Conservation (phyloP, 768 basidiomycete genomes). For the Suillus paluster region DNA sequence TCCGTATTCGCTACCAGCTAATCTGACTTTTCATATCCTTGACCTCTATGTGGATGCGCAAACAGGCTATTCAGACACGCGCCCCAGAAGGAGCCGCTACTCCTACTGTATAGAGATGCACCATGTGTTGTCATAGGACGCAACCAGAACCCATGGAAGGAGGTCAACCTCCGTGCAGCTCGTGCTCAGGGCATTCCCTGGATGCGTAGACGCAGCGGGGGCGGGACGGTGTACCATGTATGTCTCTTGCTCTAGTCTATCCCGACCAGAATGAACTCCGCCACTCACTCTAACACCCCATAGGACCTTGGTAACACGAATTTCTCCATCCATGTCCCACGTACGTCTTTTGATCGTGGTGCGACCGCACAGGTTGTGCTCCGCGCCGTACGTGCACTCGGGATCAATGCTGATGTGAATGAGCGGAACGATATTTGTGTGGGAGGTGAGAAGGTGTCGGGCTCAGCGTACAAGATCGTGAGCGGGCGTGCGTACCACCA, state of each 20-base stretch:
- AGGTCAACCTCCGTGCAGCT: constrained; percentile 77
- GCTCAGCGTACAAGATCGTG: constrained; percentile 96
- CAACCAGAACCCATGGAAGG: constrained; percentile 99
- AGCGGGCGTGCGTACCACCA: constrained; percentile 94
- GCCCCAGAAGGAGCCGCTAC: constrained; percentile 63
- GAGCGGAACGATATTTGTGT: constrained; percentile 93
- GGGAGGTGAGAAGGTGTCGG: constrained; percentile 88
- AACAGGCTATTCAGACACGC: constrained; percentile 82
- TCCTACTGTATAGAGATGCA: constrained; percentile 85
- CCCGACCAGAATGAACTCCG: neutral
- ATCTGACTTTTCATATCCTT: constrained; percentile 14
- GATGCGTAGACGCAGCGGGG: constrained; percentile 86
- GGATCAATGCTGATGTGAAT: constrained; percentile 78
- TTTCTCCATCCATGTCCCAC: constrained; percentile 91
- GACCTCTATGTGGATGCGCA: constrained; percentile 30
- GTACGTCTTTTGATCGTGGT: constrained; percentile 77
- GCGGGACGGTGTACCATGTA: constrained; percentile 97
- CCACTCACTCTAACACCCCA: neutral
- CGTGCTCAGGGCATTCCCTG: constrained; percentile 63
- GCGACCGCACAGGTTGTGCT: constrained; percentile 79
- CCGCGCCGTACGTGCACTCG: constrained; percentile 76
- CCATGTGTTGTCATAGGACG: constrained; percentile 94
- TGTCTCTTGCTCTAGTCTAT: constrained; percentile 29
- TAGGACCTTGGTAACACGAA: constrained; percentile 98
- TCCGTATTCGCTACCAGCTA: neutral